phyloP scores from a whole-genome alignment of 306 rosid genomes.

The Purshia tridentata region DNA sequence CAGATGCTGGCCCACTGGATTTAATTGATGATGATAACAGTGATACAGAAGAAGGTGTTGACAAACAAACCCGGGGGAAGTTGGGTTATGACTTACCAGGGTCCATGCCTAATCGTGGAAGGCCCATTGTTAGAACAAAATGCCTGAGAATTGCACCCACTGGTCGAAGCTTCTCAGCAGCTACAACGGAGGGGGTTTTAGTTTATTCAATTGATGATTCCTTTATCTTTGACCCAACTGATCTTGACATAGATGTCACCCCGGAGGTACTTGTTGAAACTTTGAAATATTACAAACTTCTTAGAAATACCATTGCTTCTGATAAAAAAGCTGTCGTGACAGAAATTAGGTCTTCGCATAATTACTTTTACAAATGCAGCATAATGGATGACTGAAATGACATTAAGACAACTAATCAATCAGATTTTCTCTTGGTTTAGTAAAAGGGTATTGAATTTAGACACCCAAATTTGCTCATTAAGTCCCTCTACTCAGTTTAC shows the following conservation, averaged over 20 bases:
- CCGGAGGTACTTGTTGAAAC: slow-evolving; percentile 65
- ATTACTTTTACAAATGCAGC: background rate
- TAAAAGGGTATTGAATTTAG: background rate
- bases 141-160: slow-evolving; percentile 87
- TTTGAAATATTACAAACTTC: slow-evolving; percentile 1
- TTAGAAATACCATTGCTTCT: background rate
- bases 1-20: slow-evolving; percentile 86
- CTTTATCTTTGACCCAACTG: slow-evolving; percentile 90
- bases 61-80: slow-evolving; percentile 65
- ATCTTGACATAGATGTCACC: slow-evolving; percentile 93
- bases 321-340: background rate
- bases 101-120: slow-evolving; percentile 77
- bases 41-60: slow-evolving; percentile 76
- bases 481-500: background rate
- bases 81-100: slow-evolving; percentile 80
- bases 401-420: background rate
- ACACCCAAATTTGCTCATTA: background rate
- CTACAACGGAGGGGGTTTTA: slow-evolving; percentile 92
- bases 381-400: background rate
- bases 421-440: background rate
- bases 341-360: background rate
- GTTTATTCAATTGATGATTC: slow-evolving; percentile 86
- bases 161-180: slow-evolving; percentile 89
- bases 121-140: slow-evolving; percentile 79
- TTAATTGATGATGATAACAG: slow-evolving; percentile 80